Conservation (phyloP, 202 grass and related monocot genomes). For the Musa balbisiana region DNA sequence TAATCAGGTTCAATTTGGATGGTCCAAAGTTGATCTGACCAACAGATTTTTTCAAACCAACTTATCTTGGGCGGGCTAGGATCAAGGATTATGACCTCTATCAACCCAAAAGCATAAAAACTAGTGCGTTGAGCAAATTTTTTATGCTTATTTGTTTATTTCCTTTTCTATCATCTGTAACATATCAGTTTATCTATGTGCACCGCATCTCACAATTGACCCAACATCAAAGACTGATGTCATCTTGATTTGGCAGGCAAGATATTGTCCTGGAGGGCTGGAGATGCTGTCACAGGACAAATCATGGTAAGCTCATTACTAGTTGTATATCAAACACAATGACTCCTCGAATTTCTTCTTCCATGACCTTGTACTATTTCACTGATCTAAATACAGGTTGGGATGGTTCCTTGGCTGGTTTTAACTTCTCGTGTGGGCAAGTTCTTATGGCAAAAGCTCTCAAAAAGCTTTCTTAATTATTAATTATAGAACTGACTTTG, state of each 20-base stretch:
- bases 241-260: slow-evolving; percentile 38
- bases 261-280: slow-evolving; percentile 61
- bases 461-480: slow-evolving; percentile 16
- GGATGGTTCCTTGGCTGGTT: slow-evolving; percentile 87
- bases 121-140: neutral
- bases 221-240: slow-evolving; percentile 15
- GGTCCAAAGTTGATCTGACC: too few species aligned
- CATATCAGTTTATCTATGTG: neutral
- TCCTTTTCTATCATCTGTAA: neutral
- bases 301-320: slow-evolving; percentile 39
- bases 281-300: slow-evolving; percentile 51
- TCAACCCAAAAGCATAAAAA: neutral
- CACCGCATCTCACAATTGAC: neutral
- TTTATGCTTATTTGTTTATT: neutral
- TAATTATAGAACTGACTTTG: neutral
- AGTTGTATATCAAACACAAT: neutral
- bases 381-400: slow-evolving; percentile 54
- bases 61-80: neutral
- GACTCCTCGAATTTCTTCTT: neutral
- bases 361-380: neutral
- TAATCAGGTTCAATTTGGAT: neutral
- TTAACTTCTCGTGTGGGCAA: slow-evolving; percentile 65
- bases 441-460: slow-evolving; percentile 50
- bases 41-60: too few species aligned
- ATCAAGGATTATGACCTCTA: neutral